phyloP scores from a whole-genome alignment of 192 early-diverging fungal genomes.

The Umbelopsis sp. region DNA sequence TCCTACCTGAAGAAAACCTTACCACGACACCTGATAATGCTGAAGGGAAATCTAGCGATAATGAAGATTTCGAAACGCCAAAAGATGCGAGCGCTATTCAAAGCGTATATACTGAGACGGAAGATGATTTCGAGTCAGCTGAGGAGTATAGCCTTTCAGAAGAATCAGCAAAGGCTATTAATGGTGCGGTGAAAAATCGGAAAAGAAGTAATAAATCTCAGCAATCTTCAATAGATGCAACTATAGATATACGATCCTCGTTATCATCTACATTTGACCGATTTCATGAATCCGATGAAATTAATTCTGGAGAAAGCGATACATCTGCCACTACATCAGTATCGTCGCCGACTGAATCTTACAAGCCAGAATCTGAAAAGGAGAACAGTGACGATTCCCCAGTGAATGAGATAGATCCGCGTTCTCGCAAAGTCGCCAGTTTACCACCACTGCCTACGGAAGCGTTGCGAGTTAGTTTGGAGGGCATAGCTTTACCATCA shows the following conservation, averaged over 20 bases:
- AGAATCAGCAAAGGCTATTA: not conserved
- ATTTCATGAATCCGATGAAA: not conserved
- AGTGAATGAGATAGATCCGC: not conserved
- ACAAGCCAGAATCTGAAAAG: not conserved
- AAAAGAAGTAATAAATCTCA: not conserved
- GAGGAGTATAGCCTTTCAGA: not conserved
- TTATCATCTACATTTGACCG: not conserved
- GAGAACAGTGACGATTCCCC: not conserved
- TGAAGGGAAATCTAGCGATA: not conserved
- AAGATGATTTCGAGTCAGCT: not conserved
- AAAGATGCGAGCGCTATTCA: not conserved
- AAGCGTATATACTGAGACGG: not conserved
- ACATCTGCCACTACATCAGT: not conserved
- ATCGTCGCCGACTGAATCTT: not conserved
- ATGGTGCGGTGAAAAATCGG: no score
- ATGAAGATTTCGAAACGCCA: not conserved
- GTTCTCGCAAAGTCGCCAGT: not conserved
- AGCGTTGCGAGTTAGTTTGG: not conserved
- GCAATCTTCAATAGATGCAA: not conserved
- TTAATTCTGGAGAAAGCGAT: not conserved
- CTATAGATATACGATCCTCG: not conserved
- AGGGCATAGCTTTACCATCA: not conserved
- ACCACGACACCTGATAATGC: not conserved
- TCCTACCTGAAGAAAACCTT: no score
- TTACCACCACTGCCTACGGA: not conserved